These are phyloP conservation scores for Penicillium pulvis DNA, from an alignment of 495 filamentous ascomycete species.

Conservation along the genomic window DNA sequence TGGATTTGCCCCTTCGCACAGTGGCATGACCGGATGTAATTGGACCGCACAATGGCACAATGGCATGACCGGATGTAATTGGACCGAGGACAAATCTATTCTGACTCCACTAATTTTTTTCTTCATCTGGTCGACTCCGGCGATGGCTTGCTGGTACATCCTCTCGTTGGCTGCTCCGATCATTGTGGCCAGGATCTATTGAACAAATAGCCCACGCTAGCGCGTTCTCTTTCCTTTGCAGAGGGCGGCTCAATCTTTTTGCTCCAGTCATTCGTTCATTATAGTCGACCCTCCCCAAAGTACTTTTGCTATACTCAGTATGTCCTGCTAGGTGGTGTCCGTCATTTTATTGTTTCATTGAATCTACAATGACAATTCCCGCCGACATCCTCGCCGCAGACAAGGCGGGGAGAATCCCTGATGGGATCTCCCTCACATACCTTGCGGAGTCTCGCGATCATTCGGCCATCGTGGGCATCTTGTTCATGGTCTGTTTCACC, in stretches of 20 bases:
- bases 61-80: not conserved
- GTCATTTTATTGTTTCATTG: slow-evolving; percentile 17
- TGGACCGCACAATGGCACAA: not conserved
- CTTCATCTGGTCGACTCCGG: not conserved
- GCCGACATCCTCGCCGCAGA: slow-evolving; percentile 32
- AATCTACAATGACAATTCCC: slow-evolving; percentile 31
- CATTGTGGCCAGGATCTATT: not conserved
- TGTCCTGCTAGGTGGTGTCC: slow-evolving; percentile 6
- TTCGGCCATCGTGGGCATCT: slow-evolving; percentile 40
- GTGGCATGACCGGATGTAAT: not conserved
- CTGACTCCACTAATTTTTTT: not conserved
- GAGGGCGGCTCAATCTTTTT: not conserved
- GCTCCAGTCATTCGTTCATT: slow-evolving; percentile 6
- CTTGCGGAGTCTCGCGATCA: slow-evolving; percentile 42
- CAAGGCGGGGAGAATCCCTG: slow-evolving; percentile 35
- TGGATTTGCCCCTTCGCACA: not conserved
- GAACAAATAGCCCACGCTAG: slow-evolving; percentile 10
- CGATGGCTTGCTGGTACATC: not conserved
- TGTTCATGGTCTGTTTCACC: slow-evolving; percentile 40
- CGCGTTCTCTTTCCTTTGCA: slow-evolving; percentile 15
- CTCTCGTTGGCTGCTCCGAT: slow-evolving; percentile 16
- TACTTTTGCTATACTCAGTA: not conserved
- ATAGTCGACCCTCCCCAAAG: not conserved
- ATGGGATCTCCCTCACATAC: slow-evolving; percentile 35
- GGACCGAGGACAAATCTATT: not conserved